Evolutionary conservation across 23 red algal species (phyloP), one percentile per base, ranked within the genome.

Genomic region (Gracilaria domingensis): DNA sequence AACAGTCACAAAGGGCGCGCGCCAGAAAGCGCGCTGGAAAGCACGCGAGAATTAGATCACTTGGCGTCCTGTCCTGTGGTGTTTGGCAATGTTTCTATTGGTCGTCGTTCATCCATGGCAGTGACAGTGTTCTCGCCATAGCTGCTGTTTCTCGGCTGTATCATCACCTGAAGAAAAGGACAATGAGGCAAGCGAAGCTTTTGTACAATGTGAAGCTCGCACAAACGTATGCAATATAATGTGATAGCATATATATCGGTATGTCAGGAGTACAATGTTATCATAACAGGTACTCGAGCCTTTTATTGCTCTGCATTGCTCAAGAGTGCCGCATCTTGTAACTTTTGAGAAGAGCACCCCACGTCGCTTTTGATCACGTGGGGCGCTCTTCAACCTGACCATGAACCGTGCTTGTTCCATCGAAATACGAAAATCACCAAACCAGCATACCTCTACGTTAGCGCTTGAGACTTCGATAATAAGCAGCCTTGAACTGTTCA

Each of bases 401-500:
- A 48, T 16, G 17, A 55, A 55, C 51, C 51, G 11, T 55, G 18
- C 51, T 55, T 55, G 51, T 55, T 55, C 51, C 13, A 55, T 55
- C 51, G 51, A 55, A 55, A 55, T 55, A 45, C 42, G 13, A 55
- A 55, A 1, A 55, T 20, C 6, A 14, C 5, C 12, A 55, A 20
- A 2, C 13, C 51, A 55, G 14, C 51, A 55, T 1, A 55, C 51
- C 51, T 14, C 51, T 7, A 55, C 51, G 4, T 82, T 54, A 62
- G 30, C 37, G 58, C n/a, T 60, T 60, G 2, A 62, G 51, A 16
- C 54, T 83, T 56, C 72, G 73, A 25, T 73, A 67, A 56, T 96
- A 96, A 13, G 75, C 80, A 66, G 77, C 78, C 76, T 95, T 95
- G 24, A 99, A 45, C 83, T 99, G 91, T 75, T 99, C 97, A 12